These are phyloP conservation scores for Aureobasidium sp. DNA, from an alignment of 2,329 filamentous ascomycete genomes.

Conservation along the genomic window DNA sequence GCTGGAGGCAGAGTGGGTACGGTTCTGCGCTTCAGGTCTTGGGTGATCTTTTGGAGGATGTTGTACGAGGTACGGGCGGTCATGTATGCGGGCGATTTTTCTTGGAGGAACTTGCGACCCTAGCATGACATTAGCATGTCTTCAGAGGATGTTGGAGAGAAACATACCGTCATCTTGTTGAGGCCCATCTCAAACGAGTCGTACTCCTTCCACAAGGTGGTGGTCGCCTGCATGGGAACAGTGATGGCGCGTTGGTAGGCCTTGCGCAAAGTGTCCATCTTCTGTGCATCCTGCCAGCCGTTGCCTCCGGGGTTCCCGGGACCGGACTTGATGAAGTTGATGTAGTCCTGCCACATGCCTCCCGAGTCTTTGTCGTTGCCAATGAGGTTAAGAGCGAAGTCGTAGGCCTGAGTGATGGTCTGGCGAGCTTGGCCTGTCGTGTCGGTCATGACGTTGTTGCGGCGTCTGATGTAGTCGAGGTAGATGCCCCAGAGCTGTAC, in stretches of 20 bases:
- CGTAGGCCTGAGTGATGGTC: constrained; percentile 78
- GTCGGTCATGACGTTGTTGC: constrained; percentile 81
- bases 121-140: constrained; percentile 32
- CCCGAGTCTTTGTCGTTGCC: constrained; percentile 89
- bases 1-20: constrained; percentile 76
- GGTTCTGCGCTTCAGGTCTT: constrained; percentile 67
- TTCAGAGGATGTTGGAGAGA: constrained; percentile 18
- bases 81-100: constrained; percentile 91
- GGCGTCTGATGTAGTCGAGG: constrained; percentile 86
- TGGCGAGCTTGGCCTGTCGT: constrained; percentile 67
- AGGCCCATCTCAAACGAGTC: constrained; percentile 90
- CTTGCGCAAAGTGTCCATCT: constrained; percentile 89
- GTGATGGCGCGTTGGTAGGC: constrained; percentile 86
- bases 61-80: constrained; percentile 86
- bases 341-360: constrained; percentile 87
- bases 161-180: constrained; percentile 78
- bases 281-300: constrained; percentile 94
- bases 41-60: constrained; percentile 81
- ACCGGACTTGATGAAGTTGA: constrained; percentile 83
- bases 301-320: constrained; percentile 75
- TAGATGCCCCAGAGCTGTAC: constrained; percentile 89
- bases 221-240: constrained; percentile 76
- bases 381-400: constrained; percentile 83
- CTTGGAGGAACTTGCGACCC: constrained; percentile 91
- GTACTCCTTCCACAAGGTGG: constrained; percentile 92